phyloP scores from a whole-genome alignment of 2,329 filamentous ascomycete genomes.

The Neofusicoccum sp. region DNA sequence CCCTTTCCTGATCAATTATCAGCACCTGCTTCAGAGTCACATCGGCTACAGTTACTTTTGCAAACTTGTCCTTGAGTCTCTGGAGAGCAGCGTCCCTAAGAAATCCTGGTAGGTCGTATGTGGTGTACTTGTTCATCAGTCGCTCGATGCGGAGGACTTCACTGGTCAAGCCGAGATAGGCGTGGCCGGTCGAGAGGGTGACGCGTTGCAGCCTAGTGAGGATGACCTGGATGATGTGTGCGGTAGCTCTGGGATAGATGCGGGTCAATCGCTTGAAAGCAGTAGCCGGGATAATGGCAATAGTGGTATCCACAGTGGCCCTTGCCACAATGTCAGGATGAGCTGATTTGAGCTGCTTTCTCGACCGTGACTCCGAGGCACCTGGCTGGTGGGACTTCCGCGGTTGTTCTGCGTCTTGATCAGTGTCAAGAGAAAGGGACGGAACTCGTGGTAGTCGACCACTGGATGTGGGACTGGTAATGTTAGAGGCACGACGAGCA shows the following conservation, averaged over 20 bases:
- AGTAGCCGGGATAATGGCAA: slow-evolving; percentile 95
- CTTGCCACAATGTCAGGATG: slow-evolving; percentile 97
- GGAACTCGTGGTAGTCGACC: slow-evolving; percentile 61
- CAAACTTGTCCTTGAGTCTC: slow-evolving; percentile 90
- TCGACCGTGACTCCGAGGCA: slow-evolving; percentile 31
- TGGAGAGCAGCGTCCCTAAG: slow-evolving; percentile 79
- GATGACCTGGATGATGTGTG: slow-evolving; percentile 97
- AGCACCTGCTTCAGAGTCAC: background rate
- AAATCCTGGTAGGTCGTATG: slow-evolving; percentile 86
- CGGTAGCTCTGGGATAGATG: slow-evolving; percentile 92
- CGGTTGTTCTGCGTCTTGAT: background rate
- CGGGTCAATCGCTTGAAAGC: slow-evolving; percentile 90
- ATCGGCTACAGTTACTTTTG: slow-evolving; percentile 38
- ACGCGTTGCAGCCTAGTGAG: slow-evolving; percentile 91
- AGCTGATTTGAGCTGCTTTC: slow-evolving; percentile 63
- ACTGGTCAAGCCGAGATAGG: slow-evolving; percentile 85
- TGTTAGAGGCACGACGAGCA: slow-evolving; percentile 23
- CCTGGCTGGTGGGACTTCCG: background rate
- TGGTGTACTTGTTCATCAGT: slow-evolving; percentile 89
- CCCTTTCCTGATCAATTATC: slow-evolving; percentile 60
- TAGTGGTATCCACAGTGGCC: slow-evolving; percentile 93
- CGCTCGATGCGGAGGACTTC: slow-evolving; percentile 92
- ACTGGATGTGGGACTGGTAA: slow-evolving; percentile 36
- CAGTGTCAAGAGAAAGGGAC: slow-evolving; percentile 66
- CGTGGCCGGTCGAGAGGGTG: slow-evolving; percentile 89